These are phyloP conservation scores for Fusarium hainanense DNA, from an alignment of 2,329 filamentous ascomycete species.

Conservation along the genomic window DNA sequence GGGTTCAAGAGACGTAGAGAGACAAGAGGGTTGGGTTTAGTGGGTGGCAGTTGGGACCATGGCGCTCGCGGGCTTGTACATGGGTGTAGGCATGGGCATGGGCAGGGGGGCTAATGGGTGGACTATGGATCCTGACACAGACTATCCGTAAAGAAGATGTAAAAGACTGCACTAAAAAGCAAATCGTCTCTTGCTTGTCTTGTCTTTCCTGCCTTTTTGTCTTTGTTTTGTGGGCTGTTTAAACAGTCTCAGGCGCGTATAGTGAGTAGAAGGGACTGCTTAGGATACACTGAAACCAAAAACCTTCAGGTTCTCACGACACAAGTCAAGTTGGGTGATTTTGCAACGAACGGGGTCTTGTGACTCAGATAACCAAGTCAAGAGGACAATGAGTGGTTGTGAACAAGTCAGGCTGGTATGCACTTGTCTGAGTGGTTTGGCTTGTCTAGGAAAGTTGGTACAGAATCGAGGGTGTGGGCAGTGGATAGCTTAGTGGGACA, in stretches of 20 bases:
- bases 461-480: constrained; percentile 35
- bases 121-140: constrained; percentile 37
- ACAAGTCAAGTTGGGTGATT: constrained; percentile 23
- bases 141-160: constrained; percentile 19
- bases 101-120: not conserved
- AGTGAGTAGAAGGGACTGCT: constrained; percentile 5
- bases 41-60: constrained; percentile 44
- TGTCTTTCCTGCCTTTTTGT: not conserved
- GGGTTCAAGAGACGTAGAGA: constrained; percentile 36
- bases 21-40: constrained; percentile 26
- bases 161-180: constrained; percentile 31
- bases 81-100: constrained; percentile 6
- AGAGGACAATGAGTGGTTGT: constrained; percentile 44
- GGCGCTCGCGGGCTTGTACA: constrained; percentile 35
- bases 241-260: constrained; percentile 12
- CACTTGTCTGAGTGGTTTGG: constrained; percentile 32
- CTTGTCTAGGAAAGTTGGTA: constrained; percentile 42
- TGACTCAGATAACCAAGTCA: constrained; percentile 45
- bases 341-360: constrained; percentile 33
- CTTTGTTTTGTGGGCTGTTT: constrained; percentile 28
- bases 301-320: constrained; percentile 38
- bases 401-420: constrained; percentile 46
- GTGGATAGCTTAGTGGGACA: constrained; percentile 7
- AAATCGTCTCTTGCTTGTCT: constrained; percentile 24
- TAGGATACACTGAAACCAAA: constrained; percentile 31